These are phyloP conservation scores for Dunaliella sp. DNA, from an alignment of 139 green algal species.

Conservation along the genomic window DNA sequence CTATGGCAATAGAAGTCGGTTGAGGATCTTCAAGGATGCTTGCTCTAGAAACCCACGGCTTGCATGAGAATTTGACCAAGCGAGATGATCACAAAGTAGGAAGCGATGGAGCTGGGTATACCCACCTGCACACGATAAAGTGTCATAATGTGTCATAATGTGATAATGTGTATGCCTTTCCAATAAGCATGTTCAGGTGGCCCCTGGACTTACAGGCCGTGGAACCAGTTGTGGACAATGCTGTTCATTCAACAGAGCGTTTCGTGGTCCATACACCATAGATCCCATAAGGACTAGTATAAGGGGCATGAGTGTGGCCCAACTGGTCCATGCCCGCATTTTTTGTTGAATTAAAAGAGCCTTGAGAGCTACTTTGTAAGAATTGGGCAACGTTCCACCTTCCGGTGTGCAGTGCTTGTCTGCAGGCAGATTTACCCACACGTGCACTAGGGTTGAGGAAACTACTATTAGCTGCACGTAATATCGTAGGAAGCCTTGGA, in stretches of 20 bases:
- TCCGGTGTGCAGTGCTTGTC: too few relatives aligned
- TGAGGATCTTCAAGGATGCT: too few relatives aligned
- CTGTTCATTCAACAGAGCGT: not conserved
- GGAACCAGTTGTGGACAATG: not conserved
- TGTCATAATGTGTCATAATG: not conserved
- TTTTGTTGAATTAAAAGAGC: too few relatives aligned
- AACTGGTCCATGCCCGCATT: too few relatives aligned
- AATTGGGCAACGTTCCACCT: too few relatives aligned
- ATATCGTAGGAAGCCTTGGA: too few relatives aligned
- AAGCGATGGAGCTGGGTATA: slow-evolving; percentile 44
- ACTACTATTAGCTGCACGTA: too few relatives aligned
- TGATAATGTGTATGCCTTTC: not conserved
- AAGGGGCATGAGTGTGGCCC: too few relatives aligned
- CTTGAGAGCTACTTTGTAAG: too few relatives aligned
- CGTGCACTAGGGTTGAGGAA: too few relatives aligned
- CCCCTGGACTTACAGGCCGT: not conserved
- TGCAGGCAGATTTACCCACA: too few relatives aligned
- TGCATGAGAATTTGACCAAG: slow-evolving; percentile 63
- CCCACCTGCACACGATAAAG: slow-evolving; percentile 33
- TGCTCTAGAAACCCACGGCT: slow-evolving; percentile 43
- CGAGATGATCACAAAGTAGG: slow-evolving; percentile 60
- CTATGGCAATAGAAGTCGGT: too few relatives aligned
- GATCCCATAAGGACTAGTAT: not conserved
- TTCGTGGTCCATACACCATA: not conserved
- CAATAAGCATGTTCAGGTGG: not conserved